Percentiles rank a stretch among this genome's conserved stretches.
These are phyloP conservation scores for Allium cepa DNA, from an alignment of 106 monocot genomes.

Conservation along the genomic window DNA sequence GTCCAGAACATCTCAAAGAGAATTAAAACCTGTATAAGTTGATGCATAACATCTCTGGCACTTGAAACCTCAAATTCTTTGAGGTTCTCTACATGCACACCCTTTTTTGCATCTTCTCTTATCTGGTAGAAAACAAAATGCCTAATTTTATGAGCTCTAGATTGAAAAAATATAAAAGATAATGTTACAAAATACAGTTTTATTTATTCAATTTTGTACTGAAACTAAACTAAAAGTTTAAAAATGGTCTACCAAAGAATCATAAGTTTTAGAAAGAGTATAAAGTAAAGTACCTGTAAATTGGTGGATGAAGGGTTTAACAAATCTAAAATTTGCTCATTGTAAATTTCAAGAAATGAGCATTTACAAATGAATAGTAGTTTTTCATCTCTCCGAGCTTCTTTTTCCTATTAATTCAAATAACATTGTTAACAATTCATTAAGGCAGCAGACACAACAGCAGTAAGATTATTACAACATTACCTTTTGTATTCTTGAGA, in stretches of 20 bases:
- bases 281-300: constrained; percentile 54
- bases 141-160: background rate
- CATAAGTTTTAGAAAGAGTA: no score
- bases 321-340: constrained; percentile 92
- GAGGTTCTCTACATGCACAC: constrained; percentile 89
- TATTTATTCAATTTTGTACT: no score
- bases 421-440: background rate
- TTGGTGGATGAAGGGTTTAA: constrained; percentile 71
- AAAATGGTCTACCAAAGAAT: no score
- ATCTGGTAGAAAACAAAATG: constrained; percentile 35
- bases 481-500: constrained; percentile 89
- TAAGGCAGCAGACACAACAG: background rate
- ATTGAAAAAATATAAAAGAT: constrained; percentile 2
- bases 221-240: no score
- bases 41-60: constrained; percentile 93
- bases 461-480: constrained; percentile 2
- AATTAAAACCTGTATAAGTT: constrained; percentile 56
- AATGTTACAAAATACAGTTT: background rate
- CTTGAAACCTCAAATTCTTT: constrained; percentile 78
- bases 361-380: constrained; percentile 85
- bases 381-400: constrained; percentile 69
- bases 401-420: constrained; percentile 63
- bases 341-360: constrained; percentile 97
- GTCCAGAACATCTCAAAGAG: background rate
- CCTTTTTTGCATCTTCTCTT: constrained; percentile 87